Percentiles rank a stretch among this genome's conserved stretches.
Conservation (phyloP, 78 protist genomes). For the Cavenderia fasciculata region DNA sequence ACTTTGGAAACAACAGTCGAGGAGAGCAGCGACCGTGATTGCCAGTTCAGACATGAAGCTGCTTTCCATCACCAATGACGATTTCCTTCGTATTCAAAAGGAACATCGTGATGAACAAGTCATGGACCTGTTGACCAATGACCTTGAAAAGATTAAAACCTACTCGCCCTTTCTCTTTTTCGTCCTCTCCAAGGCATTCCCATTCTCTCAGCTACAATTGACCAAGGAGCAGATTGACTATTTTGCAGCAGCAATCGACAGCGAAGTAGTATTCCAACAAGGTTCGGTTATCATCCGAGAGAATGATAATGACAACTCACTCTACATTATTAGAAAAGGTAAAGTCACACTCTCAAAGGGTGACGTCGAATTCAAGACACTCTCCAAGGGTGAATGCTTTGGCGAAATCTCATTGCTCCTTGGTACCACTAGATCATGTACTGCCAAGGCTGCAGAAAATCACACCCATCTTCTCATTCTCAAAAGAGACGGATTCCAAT, state of each 20-base stretch:
- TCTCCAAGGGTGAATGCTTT: slow-evolving; percentile 59
- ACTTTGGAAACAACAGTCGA: neutral
- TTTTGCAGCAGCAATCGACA: slow-evolving; percentile 28
- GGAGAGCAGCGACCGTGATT: slow-evolving; percentile 42
- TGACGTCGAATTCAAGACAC: neutral
- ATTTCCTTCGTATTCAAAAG: neutral
- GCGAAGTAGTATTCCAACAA: neutral
- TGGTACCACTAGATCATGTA: slow-evolving; percentile 29
- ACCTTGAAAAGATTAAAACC: slow-evolving; percentile 11
- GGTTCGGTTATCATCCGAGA: slow-evolving; percentile 32
- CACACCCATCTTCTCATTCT: neutral
- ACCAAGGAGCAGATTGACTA: slow-evolving; percentile 49
- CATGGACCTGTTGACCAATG: neutral
- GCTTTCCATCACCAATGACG: slow-evolving; percentile 17
- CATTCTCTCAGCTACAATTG: slow-evolving; percentile 28
- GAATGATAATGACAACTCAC: slow-evolving; percentile 34
- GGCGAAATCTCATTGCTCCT: slow-evolving; percentile 65
- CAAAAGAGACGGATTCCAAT: slow-evolving; percentile 4
- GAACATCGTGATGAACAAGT: neutral
- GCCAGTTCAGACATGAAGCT: slow-evolving; percentile 51
- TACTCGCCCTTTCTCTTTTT: slow-evolving; percentile 30
- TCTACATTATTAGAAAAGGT: slow-evolving; percentile 60
- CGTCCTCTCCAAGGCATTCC: slow-evolving; percentile 36
- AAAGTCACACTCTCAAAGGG: slow-evolving; percentile 26
- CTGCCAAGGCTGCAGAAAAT: slow-evolving; percentile 7